A percentile compares a stretch with the other conserved stretches of the same genome.
phyloP scores from a whole-genome alignment of 2,329 filamentous ascomycete species.

The Fusarium paranaense region DNA sequence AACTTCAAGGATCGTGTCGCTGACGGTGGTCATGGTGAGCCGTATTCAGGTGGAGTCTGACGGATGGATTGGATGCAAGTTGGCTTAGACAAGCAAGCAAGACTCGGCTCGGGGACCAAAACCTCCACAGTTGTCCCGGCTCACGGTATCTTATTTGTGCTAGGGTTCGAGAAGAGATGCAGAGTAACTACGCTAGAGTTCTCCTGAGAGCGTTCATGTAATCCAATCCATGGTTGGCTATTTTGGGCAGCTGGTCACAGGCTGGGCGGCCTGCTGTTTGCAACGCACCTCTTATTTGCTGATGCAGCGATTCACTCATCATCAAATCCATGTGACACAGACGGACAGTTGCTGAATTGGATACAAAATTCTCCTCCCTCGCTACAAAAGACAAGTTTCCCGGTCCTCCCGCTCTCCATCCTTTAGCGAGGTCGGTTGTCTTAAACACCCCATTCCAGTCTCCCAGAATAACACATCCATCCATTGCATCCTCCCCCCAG shows the following conservation, averaged over 20 bases:
- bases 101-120: background rate
- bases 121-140: background rate
- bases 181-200: background rate
- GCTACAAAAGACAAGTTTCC: conserved; percentile 6
- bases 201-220: background rate
- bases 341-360: background rate
- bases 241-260: background rate
- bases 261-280: background rate
- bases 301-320: background rate
- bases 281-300: background rate
- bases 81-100: background rate
- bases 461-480: background rate
- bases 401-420: conserved; percentile 5
- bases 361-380: conserved; percentile 5
- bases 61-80: background rate
- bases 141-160: background rate
- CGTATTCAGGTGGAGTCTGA: conserved; percentile 9
- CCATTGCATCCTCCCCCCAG: conserved; percentile 14
- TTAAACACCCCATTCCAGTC: conserved; percentile 17
- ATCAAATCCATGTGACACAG: background rate
- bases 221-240: background rate
- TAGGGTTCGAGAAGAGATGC: background rate
- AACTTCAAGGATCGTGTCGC: background rate
- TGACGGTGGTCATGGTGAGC: conserved; percentile 5
- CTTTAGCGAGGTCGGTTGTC: conserved; percentile 32